Evolutionary conservation across 176 grass and related monocot genomes (phyloP), one percentile per base, ranked within the genome.

Genomic region (Ensete ventricosum): DNA sequence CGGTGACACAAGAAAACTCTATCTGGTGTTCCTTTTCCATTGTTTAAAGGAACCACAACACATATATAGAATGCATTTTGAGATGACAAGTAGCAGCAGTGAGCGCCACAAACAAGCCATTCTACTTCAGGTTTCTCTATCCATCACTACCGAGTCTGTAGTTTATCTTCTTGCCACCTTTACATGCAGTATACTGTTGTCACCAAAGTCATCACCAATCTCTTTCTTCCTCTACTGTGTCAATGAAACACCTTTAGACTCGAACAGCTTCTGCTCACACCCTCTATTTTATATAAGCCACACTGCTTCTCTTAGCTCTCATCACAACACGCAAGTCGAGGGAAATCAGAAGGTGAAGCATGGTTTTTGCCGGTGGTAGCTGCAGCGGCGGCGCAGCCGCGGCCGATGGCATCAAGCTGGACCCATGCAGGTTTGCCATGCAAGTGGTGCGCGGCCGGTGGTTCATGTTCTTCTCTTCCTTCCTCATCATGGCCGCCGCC

Each of bases 401-500:
- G 63, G 17, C 67, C 43, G 69, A 54, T 55, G 59, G 16, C 70
- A 27, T 23, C 16, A 66, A 69, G 52, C 50, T 83, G 27, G 64
- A 77, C 34, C 78, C 73, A 48, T 23, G 11, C 64, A 62, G 76
- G 73, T 92, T 92, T 73, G 81, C 64, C 52, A 71, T 79, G 53
- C 81, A 77, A 71, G 89, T 92, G 50, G 78, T 92, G 53, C 67
- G 77, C 0, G 89, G 89, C 8, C 75, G 89, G 0, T 92, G 89
- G 89, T 88, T 92, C 86, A 86, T 86, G 85, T 76, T 92, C 65
- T 92, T 92, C 55, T 86, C 89, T 8, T 92, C 85, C 52, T 80
- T 88, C 48, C 83, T 92, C 21, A 86, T 92, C 83, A 82, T 92
- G 62, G 82, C 89, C 9, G 78, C 89, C 3, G 70, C 89, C 6